Conservation (phyloP, 345 rosid genomes). For the Lepidium africanum region DNA sequence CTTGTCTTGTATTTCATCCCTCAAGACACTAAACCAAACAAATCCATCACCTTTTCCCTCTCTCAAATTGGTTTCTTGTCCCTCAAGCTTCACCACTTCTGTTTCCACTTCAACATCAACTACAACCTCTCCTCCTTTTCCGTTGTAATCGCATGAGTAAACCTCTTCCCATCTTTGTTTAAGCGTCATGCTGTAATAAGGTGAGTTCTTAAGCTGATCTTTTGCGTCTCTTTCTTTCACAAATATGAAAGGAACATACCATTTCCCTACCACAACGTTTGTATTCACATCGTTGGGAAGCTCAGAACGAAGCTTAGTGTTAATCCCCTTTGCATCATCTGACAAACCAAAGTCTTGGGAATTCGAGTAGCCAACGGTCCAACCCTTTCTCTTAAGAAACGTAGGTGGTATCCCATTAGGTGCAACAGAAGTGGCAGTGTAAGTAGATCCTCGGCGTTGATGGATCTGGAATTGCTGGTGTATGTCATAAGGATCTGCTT, state of each 20-base stretch:
- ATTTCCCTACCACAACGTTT: constrained; percentile 38
- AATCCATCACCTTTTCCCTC: constrained; percentile 26
- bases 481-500: constrained; percentile 31
- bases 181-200: constrained; percentile 48
- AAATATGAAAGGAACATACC: constrained; percentile 69
- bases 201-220: constrained; percentile 34
- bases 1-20: not conserved
- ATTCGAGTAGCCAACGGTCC: constrained; percentile 28
- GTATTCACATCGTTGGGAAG: constrained; percentile 31
- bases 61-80: constrained; percentile 7
- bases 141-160: constrained; percentile 9
- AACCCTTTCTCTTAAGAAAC: constrained; percentile 31
- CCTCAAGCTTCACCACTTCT: constrained; percentile 31
- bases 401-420: constrained; percentile 41
- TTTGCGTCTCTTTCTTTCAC: constrained; percentile 32
- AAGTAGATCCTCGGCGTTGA: not conserved
- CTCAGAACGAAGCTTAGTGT: constrained; percentile 24
- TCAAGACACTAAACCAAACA: constrained; percentile 33
- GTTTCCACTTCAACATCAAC: constrained; percentile 27
- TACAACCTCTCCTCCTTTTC: not conserved
- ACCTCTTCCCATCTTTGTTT: constrained; percentile 56
- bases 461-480: constrained; percentile 37
- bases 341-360: constrained; percentile 19
- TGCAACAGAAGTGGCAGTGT: constrained; percentile 37
- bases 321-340: constrained; percentile 54